A percentile compares a stretch with the other conserved stretches of the same genome.
Conservation (phyloP, 495 filamentous ascomycete genomes). For the Lineolata rhizophorae region DNA sequence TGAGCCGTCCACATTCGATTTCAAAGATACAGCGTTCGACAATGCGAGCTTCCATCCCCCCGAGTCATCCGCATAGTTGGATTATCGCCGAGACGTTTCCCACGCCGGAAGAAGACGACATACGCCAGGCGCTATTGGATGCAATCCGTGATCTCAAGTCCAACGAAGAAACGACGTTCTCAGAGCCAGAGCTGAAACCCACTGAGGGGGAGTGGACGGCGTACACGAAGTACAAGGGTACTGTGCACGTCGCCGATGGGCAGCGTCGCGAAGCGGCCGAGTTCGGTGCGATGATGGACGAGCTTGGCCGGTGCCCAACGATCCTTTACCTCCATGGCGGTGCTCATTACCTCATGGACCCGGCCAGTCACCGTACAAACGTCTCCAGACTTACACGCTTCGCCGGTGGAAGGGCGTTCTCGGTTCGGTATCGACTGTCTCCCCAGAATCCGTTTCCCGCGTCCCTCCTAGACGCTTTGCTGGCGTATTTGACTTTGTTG, state of each 20-base stretch:
- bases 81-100: constrained; percentile 42
- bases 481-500: constrained; percentile 63
- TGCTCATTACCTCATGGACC: constrained; percentile 51
- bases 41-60: too few species aligned
- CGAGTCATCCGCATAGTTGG: too few species aligned
- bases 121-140: constrained; percentile 32
- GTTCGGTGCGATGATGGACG: constrained; percentile 49
- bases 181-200: constrained; percentile 28
- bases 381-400: constrained; percentile 25
- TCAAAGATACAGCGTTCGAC: constrained; percentile 39
- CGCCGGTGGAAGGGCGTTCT: constrained; percentile 40
- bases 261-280: constrained; percentile 45
- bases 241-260: constrained; percentile 29
- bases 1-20: constrained; percentile 22
- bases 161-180: constrained; percentile 21
- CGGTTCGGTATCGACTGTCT: constrained; percentile 69
- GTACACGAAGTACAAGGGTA: constrained; percentile 35
- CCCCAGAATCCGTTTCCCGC: constrained; percentile 71
- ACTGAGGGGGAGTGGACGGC: constrained; percentile 83
- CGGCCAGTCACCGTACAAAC: constrained; percentile 22
- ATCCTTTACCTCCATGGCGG: constrained; percentile 82
- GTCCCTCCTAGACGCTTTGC: constrained; percentile 61
- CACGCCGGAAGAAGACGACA: constrained; percentile 29
- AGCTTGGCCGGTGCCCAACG: constrained; percentile 40
- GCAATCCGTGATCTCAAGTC: constrained; percentile 41